phyloP scores from a whole-genome alignment of 2,329 filamentous ascomycete species.

The Rhexocercosporidium sp. region DNA sequence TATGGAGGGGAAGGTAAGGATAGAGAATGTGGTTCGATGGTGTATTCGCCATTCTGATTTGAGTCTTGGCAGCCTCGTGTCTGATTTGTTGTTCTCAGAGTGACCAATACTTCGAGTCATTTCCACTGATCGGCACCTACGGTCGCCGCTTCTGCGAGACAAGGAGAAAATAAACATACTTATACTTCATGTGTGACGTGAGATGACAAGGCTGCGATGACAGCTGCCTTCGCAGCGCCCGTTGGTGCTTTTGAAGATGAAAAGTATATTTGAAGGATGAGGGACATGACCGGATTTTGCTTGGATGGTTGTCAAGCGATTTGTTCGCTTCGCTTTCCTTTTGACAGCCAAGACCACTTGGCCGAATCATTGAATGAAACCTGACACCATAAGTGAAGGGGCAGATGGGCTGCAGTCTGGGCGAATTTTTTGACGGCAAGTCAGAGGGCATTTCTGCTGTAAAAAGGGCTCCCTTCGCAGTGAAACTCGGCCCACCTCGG shows the following conservation, averaged over 20 bases:
- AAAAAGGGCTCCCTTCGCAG: background rate
- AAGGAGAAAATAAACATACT: background rate
- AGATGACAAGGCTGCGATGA: background rate
- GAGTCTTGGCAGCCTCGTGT: constrained; percentile 1
- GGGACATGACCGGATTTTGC: background rate
- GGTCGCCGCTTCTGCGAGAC: background rate
- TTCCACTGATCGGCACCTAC: background rate
- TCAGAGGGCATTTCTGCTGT: background rate
- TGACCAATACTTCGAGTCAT: background rate
- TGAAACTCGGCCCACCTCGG: background rate
- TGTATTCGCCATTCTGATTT: constrained; percentile 10
- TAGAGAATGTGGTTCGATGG: constrained; percentile 2
- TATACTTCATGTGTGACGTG: background rate
- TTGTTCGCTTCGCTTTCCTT: background rate
- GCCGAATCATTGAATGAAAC: background rate
- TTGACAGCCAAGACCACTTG: background rate
- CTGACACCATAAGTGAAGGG: background rate
- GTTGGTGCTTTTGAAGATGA: background rate
- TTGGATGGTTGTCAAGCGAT: background rate
- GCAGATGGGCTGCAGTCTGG: background rate
- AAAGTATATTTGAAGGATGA: constrained; percentile 8
- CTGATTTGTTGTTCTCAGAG: background rate
- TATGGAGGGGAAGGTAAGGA: background rate
- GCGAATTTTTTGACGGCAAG: background rate
- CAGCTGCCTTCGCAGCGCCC: background rate